phyloP scores from a whole-genome alignment of 169 alveolate genomes.

The Plasmodium reichenowi region DNA sequence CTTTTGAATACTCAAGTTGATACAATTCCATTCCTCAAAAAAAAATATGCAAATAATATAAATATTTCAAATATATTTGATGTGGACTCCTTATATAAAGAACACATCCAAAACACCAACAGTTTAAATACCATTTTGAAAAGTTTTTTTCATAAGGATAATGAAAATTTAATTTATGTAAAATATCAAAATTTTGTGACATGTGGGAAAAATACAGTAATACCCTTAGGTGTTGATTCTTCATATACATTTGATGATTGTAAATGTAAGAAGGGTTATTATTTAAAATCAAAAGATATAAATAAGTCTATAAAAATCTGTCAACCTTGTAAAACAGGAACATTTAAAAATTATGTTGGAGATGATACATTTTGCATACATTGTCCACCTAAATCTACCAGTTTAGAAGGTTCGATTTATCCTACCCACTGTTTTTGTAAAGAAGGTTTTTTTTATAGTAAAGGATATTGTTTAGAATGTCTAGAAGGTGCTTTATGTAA shows the following conservation, averaged over 20 bases:
- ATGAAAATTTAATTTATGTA: conserved; percentile 17
- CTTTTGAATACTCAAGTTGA: neutral
- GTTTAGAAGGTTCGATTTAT: conserved; percentile 84
- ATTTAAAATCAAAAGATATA: conserved; percentile 65
- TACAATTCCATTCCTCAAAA: neutral
- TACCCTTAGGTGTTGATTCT: conserved; percentile 88
- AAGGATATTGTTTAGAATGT: conserved; percentile 86
- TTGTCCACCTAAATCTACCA: conserved; percentile 87
- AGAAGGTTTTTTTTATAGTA: conserved; percentile 85
- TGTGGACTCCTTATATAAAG: neutral
- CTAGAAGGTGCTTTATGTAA: conserved; percentile 88
- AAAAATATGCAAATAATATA: neutral
- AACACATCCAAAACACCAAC: neutral
- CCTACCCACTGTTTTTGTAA: conserved; percentile 89
- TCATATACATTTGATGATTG: conserved; percentile 86
- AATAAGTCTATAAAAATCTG: conserved; percentile 77
- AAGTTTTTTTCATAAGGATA: conserved; percentile 26
- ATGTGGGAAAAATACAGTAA: conserved; percentile 86
- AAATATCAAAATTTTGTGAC: conserved; percentile 76
- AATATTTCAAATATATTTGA: neutral
- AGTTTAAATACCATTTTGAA: neutral
- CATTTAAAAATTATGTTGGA: conserved; percentile 87
- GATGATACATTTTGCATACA: conserved; percentile 87
- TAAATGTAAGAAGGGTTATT: conserved; percentile 88
- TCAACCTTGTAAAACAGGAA: conserved; percentile 86